Percentiles rank a stretch among this genome's conserved stretches.
Evolutionary conservation across 495 filamentous ascomycete species (phyloP).

Genomic region (Penicillium crystallinum): DNA sequence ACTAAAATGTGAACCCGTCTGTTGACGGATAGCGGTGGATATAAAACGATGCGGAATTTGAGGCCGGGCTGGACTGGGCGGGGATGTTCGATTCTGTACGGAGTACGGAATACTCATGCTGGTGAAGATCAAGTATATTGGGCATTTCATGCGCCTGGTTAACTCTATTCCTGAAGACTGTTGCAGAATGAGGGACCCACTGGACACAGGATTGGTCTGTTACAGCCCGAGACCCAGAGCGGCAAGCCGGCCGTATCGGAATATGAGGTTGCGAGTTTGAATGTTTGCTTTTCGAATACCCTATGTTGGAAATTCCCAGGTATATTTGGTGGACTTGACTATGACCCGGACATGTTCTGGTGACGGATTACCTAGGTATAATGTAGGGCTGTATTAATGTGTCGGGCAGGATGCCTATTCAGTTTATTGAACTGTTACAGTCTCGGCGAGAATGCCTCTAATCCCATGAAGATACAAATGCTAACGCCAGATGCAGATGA

Average conservation of each 20-base stretch:
- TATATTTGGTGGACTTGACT: too few species aligned
- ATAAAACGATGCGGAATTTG: not conserved
- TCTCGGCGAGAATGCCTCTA: conserved; percentile 4
- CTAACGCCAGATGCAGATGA: conserved; percentile 9
- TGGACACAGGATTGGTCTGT: not conserved
- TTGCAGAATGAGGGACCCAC: not conserved
- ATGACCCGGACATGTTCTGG: too few species aligned
- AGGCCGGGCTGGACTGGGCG: not conserved
- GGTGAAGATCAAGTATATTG: too few species aligned
- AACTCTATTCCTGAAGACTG: not conserved
- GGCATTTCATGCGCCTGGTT: not conserved
- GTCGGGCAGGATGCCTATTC: not conserved
- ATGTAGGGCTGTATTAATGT: too few species aligned
- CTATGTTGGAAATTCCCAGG: too few species aligned
- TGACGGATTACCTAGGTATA: too few species aligned
- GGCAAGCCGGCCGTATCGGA: conserved; percentile 9
- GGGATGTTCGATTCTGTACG: not conserved
- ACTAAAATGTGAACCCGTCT: not conserved
- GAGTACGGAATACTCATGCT: not conserved
- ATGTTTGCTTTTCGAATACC: not conserved
- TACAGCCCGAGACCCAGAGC: not conserved
- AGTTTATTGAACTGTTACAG: not conserved
- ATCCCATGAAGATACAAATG: not conserved
- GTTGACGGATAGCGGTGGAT: not conserved
- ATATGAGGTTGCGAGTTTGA: not conserved